Evolutionary conservation across 768 basidiomycete species (phyloP).

Genomic region (Termitomyces sp.): DNA sequence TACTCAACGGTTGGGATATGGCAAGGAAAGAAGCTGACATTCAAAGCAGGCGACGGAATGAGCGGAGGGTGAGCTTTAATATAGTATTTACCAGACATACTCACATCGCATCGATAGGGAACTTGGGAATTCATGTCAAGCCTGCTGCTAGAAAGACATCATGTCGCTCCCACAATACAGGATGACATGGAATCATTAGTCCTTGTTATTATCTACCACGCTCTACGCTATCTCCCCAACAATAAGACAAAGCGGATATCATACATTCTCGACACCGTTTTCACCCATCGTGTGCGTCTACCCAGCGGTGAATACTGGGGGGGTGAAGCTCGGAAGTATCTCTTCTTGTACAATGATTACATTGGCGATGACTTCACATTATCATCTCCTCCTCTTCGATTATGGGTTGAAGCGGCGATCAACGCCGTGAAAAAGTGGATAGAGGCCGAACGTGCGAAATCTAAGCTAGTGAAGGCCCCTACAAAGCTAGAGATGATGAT

Average conservation of each 20-base stretch:
- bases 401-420: neutral
- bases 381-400: neutral
- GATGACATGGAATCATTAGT: too few species aligned
- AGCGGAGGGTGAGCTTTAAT: conserved; percentile 6
- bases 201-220: too few species aligned
- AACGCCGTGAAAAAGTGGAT: neutral
- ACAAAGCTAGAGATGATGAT: too few species aligned
- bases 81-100: too few species aligned
- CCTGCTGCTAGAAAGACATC: neutral
- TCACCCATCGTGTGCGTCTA: neutral
- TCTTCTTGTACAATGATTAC: neutral
- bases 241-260: too few species aligned
- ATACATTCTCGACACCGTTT: neutral
- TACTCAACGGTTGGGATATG: conserved; percentile 13
- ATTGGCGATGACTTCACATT: neutral
- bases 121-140: neutral
- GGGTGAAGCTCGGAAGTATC: neutral
- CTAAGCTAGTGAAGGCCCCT: too few species aligned
- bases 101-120: neutral
- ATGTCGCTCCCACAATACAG: too few species aligned
- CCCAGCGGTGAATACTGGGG: neutral
- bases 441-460: too few species aligned
- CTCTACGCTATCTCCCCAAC: too few species aligned
- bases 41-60: neutral
- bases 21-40: conserved; percentile 2